Evolutionary conservation across 169 alveolate genomes (phyloP).

Genomic region (Pseudocohnilembus persalinus): DNA sequence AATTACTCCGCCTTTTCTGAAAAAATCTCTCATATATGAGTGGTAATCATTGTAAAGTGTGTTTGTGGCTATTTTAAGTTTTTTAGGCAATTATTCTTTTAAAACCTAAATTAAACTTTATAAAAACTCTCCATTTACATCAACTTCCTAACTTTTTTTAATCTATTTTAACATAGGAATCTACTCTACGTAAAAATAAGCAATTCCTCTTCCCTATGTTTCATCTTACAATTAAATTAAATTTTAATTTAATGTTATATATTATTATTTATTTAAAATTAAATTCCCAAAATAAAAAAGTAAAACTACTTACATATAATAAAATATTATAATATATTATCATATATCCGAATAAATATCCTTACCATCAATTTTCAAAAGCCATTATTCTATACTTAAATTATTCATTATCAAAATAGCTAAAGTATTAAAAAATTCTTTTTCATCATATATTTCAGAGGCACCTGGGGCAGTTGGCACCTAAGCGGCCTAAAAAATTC

Average conservation of each 20-base stretch:
- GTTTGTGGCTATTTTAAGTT: slow-evolving; percentile 76
- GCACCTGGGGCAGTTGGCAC: slow-evolving; percentile 81
- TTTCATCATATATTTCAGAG: slow-evolving; percentile 82
- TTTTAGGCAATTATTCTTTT: slow-evolving; percentile 70
- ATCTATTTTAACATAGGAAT: slow-evolving; percentile 63
- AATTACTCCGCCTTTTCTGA: slow-evolving; percentile 83
- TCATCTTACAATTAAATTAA: no score
- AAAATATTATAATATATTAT: no score
- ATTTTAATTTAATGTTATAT: no score
- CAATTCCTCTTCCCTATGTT: slow-evolving; percentile 85
- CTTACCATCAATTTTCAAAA: slow-evolving; percentile 81
- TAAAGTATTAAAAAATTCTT: slow-evolving; percentile 65
- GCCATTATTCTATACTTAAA: slow-evolving; percentile 67
- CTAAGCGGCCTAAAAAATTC: slow-evolving; percentile 76
- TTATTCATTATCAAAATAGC: slow-evolving; percentile 70
- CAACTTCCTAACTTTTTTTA: slow-evolving; percentile 56
- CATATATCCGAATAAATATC: no score
- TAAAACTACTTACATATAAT: no score
- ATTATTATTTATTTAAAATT: no score
- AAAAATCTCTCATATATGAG: slow-evolving; percentile 74
- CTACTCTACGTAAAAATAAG: slow-evolving; percentile 73
- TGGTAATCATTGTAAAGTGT: slow-evolving; percentile 73
- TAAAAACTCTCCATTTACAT: slow-evolving; percentile 59
- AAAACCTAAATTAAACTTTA: slow-evolving; percentile 63
- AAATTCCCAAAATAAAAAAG: no score